Conservation (phyloP, 2,329 filamentous ascomycete genomes). For the Ceratocystis huliohia region DNA sequence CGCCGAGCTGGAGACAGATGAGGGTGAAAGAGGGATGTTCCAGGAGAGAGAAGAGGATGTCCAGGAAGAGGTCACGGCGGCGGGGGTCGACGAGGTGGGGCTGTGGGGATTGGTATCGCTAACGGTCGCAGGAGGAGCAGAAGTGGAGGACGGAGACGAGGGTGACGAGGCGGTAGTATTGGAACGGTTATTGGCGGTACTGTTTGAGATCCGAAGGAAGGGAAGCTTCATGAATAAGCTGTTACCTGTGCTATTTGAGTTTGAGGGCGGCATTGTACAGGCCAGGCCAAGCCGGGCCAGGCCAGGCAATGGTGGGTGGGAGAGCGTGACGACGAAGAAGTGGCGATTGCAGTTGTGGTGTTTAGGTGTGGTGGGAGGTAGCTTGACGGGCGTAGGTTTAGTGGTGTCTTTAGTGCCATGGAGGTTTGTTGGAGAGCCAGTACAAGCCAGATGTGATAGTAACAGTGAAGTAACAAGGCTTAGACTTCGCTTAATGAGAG, state of each 20-base stretch:
- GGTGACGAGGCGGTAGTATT: background rate
- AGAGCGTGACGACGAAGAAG: background rate
- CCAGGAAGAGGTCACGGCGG: background rate
- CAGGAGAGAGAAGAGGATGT: background rate
- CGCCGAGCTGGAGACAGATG: background rate
- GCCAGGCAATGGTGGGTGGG: background rate
- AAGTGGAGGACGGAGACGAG: background rate
- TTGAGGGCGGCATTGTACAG: conserved; percentile 6
- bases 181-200: background rate
- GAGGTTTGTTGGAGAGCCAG: background rate
- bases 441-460: too few relatives aligned
- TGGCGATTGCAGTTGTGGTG: too few relatives aligned
- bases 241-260: background rate
- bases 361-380: too few relatives aligned
- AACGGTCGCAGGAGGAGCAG: background rate
- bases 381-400: too few relatives aligned
- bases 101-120: conserved; percentile 6
- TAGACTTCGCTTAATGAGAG: too few relatives aligned
- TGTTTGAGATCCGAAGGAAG: conserved; percentile 8
- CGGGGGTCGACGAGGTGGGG: background rate
- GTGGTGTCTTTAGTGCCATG: background rate
- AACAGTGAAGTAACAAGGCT: too few relatives aligned
- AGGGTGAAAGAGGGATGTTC: conserved; percentile 5
- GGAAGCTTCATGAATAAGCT: conserved; percentile 13
- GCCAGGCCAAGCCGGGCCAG: background rate